Evolutionary conservation across 305 asterid species (phyloP).

Genomic region (Euphrasia arctica): DNA sequence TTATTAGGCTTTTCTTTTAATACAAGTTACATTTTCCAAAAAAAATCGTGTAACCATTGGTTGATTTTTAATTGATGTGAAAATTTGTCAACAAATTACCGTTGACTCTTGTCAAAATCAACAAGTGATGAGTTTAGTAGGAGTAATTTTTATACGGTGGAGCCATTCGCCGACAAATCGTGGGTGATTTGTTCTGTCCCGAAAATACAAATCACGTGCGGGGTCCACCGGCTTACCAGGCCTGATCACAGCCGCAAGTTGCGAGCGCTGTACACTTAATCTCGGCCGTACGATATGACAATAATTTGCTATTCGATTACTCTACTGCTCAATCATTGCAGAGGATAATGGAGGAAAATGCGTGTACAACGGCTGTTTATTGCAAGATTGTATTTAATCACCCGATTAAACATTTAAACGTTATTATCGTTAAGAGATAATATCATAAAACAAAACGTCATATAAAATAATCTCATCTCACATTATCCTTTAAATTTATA

Average conservation of each 20-base stretch:
- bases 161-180: constrained; percentile 31
- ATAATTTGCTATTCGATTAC: constrained; percentile 22
- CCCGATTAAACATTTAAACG: too few species aligned
- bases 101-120: not conserved
- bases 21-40: too few species aligned
- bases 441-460: too few species aligned
- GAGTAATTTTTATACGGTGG: not conserved
- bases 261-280: constrained; percentile 11
- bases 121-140: not conserved
- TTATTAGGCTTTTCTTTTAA: too few species aligned
- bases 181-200: constrained; percentile 15
- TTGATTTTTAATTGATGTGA: too few species aligned
- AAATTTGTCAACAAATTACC: not conserved
- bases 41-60: too few species aligned
- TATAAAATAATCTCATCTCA: too few species aligned
- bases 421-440: too few species aligned
- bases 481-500: too few species aligned
- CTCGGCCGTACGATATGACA: constrained; percentile 21
- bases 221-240: constrained; percentile 14
- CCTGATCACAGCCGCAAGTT: constrained; percentile 24
- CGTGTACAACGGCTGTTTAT: too few species aligned
- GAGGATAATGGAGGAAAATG: not conserved
- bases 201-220: constrained; percentile 11
- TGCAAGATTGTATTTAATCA: too few species aligned
- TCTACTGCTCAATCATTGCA: constrained; percentile 26